phyloP scores from a whole-genome alignment of 1,284 basidiomycete species.

The Melampsora americana region DNA sequence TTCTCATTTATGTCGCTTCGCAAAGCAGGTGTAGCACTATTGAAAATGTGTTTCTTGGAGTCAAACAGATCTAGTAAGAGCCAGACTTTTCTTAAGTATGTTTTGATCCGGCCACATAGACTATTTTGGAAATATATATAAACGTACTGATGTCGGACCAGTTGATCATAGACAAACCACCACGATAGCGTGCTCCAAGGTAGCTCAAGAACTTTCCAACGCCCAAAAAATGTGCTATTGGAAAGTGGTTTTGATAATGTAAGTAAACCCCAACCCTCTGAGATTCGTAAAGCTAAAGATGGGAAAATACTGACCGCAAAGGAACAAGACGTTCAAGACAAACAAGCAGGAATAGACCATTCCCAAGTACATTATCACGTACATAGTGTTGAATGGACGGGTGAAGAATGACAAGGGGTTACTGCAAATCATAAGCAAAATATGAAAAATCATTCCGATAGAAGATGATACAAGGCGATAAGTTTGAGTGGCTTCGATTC shows the following conservation, averaged over 20 bases:
- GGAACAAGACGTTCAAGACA: constrained; percentile 31
- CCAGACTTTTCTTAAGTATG: not conserved
- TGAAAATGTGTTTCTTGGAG: not conserved
- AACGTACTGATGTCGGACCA: constrained; percentile 34
- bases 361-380: no score
- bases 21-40: not conserved
- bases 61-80: constrained; percentile 1
- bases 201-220: constrained; percentile 23
- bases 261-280: no score
- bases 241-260: not conserved
- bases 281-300: no score
- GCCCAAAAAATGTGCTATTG: constrained; percentile 15
- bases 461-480: no score
- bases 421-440: constrained; percentile 3
- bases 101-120: not conserved
- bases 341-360: no score
- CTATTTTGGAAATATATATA: no score
- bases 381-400: no score
- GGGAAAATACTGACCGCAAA: constrained; percentile 18
- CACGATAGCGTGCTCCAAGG: constrained; percentile 21
- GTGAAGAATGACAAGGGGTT: constrained; percentile 18
- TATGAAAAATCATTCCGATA: not conserved
- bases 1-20: not conserved
- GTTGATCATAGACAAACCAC: constrained; percentile 30
- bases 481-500: no score